Conservation (phyloP, 495 filamentous ascomycete species). For the Xylaria acuta region DNA sequence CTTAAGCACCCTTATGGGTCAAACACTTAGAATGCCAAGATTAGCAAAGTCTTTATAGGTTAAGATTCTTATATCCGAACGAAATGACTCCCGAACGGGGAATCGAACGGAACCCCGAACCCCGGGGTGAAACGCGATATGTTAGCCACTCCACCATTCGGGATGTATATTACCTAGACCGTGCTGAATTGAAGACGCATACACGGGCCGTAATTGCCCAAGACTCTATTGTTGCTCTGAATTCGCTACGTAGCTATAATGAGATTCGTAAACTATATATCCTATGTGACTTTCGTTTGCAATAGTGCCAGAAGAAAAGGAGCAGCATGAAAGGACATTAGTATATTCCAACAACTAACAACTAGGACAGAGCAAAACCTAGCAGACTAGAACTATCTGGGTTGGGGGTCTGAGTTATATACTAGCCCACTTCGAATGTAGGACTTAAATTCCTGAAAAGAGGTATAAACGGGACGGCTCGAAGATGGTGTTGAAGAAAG, state of each 20-base stretch:
- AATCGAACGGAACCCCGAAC: too few relatives aligned
- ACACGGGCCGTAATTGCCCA: neutral
- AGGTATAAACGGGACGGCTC: neutral
- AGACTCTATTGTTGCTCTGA: neutral
- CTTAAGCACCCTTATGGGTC: too few relatives aligned
- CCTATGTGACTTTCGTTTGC: neutral
- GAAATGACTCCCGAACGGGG: too few relatives aligned
- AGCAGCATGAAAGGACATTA: neutral
- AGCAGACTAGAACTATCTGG: neutral
- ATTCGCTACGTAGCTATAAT: neutral
- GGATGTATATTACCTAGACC: neutral
- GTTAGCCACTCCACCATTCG: too few relatives aligned
- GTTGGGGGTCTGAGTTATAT: neutral
- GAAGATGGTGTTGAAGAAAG: neutral
- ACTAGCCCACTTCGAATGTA: neutral
- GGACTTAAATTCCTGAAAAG: neutral
- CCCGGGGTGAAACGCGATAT: too few relatives aligned
- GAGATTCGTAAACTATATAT: neutral
- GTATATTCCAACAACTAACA: neutral
- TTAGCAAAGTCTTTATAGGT: too few relatives aligned
- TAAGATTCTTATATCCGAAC: too few relatives aligned
- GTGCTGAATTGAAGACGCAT: neutral
- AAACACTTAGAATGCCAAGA: too few relatives aligned
- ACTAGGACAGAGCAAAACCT: neutral
- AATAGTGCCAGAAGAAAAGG: neutral